These are phyloP conservation scores for Echinosophora koreensis DNA, from an alignment of 306 rosid species.

Conservation along the genomic window DNA sequence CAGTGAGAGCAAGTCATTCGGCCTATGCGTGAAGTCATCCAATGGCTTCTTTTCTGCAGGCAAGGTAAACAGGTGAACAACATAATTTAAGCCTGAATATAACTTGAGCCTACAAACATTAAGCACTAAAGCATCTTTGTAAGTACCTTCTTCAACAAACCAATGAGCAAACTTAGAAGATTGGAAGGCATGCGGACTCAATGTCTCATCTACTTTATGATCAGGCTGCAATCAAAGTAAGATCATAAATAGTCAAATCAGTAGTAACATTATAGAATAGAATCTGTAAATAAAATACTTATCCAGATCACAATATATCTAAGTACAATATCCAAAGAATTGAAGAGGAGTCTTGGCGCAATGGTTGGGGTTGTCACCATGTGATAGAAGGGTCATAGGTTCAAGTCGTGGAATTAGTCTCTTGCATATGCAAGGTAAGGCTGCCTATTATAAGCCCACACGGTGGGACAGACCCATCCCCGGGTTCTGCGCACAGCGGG, in stretches of 20 bases:
- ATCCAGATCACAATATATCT: slow-evolving; percentile 22
- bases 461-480: too few species aligned
- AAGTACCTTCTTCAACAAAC: slow-evolving; percentile 90
- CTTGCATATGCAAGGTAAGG: too few species aligned
- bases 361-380: too few species aligned
- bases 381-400: too few species aligned
- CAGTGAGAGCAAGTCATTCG: slow-evolving; percentile 82
- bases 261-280: neutral
- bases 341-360: too few species aligned
- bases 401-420: too few species aligned
- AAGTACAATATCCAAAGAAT: neutral
- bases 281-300: slow-evolving; percentile 28
- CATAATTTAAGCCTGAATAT: slow-evolving; percentile 28
- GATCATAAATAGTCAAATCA: slow-evolving; percentile 47
- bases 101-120: slow-evolving; percentile 36
- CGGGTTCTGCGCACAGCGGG: too few species aligned
- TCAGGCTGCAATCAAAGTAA: slow-evolving; percentile 57
- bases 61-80: slow-evolving; percentile 28
- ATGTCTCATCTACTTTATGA: slow-evolving; percentile 61
- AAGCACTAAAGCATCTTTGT: slow-evolving; percentile 29
- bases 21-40: slow-evolving; percentile 63
- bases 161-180: slow-evolving; percentile 92
- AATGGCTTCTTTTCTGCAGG: slow-evolving; percentile 73
- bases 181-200: slow-evolving; percentile 64
- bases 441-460: too few species aligned